Evolutionary conservation across 2,329 filamentous ascomycete species (phyloP), one percentile per base, ranked within the genome.

Genomic region (Dissoconium aciculare): DNA sequence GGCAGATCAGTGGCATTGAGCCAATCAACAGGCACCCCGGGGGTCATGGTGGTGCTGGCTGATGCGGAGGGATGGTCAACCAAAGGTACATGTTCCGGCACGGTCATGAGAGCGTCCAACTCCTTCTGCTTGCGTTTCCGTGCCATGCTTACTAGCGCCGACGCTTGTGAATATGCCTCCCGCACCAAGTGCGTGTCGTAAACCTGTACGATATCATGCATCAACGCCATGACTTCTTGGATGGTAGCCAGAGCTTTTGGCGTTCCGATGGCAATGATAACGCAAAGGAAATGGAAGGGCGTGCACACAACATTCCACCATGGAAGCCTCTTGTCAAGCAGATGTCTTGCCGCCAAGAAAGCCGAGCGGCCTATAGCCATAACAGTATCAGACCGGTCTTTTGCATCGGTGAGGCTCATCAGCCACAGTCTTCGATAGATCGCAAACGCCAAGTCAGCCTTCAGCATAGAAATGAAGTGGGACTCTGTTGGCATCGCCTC

Each of bases 401-500:
- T 58, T 11, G 51, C 53, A 17, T 55, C 40, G 9, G 49, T 51
- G 27, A 53, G 37, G 19, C 53, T 54, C 35, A 58, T 50, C 1
- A 60, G 45, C 38, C 58, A 56, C 4, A 59, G 45, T 8, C 58
- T 48, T 4, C 59, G 51, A 35, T 60, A 61, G 6, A 61, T 50
- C 54, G 46, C 67, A 65, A 17, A 73, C 51, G 34, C 62, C 53
- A 33, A 70, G 50, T 47, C 71, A 63, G 44, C 60, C 61, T 48
- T 71, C 59, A 4, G 62, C 58, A 35, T 66, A 48, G 26, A 64
- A 52, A 11, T 49, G 35, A 60, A 59, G 17, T 51, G 42, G 15
- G 50, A 52, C 12, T 50, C 46, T 0, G 48, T 46, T 23, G 46
- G 40, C 34, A 52, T 35, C 6, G 48, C 43, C 34, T 51, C 49